A percentile compares a stretch with the other conserved stretches of the same genome.
These are phyloP conservation scores for Galerina sulciceps DNA, from an alignment of 768 basidiomycete species.

Conservation along the genomic window DNA sequence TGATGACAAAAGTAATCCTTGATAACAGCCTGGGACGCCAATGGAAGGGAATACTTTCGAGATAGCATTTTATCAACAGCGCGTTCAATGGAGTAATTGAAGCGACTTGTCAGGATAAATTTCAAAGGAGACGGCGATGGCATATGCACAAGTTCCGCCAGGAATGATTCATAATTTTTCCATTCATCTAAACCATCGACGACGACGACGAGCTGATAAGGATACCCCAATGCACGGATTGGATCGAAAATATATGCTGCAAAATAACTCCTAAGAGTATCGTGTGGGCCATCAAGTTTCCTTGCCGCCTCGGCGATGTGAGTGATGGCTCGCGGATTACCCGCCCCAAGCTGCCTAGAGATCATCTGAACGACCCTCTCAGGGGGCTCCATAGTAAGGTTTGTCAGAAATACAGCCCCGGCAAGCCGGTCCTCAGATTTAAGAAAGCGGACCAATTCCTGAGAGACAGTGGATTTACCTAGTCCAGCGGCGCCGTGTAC, in stretches of 20 bases:
- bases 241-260: neutral
- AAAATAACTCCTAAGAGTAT: neutral
- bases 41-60: neutral
- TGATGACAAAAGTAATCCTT: neutral
- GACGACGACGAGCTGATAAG: neutral
- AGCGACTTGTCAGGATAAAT: neutral
- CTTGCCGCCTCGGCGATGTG: neutral
- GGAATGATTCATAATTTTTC: neutral
- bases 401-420: neutral
- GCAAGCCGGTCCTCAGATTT: neutral
- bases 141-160: neutral
- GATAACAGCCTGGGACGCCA: neutral
- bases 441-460: neutral
- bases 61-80: neutral
- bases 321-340: neutral
- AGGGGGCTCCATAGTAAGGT: neutral
- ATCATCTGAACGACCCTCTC: neutral
- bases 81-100: neutral
- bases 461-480: neutral
- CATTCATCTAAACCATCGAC: slow-evolving; percentile 1
- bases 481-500: neutral
- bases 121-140: neutral
- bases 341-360: neutral
- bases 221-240: neutral
- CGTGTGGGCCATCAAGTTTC: neutral